A percentile compares a stretch with the other conserved stretches of the same genome.
These are phyloP conservation scores for Apophysomyces trapeziformis DNA, from an alignment of 371 early-diverging fungal genomes.

Conservation along the genomic window DNA sequence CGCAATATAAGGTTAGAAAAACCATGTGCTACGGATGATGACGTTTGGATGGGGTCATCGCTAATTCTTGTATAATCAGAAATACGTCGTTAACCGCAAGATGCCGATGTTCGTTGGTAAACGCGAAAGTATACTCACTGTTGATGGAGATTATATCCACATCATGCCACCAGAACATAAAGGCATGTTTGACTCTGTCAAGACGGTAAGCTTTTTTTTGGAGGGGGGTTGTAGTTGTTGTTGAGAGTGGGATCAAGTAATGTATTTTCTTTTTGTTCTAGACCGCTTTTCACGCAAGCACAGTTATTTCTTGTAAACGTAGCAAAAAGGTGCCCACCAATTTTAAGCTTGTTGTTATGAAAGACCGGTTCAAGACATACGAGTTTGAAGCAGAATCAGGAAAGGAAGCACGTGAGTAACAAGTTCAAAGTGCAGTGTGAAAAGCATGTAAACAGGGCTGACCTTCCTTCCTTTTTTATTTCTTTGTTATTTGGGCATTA, in stretches of 20 bases:
- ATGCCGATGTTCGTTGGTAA: conserved; percentile 84
- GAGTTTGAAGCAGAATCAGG: conserved; percentile 78
- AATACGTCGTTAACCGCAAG: conserved; percentile 75
- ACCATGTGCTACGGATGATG: background rate
- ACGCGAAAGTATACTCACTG: conserved; percentile 85
- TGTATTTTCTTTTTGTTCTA: background rate
- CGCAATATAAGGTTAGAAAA: conserved; percentile 46
- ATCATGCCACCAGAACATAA: conserved; percentile 87
- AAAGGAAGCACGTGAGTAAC: conserved; percentile 72
- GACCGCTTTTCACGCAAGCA: conserved; percentile 73
- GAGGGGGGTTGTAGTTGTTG: no score
- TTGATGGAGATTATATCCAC: conserved; percentile 94
- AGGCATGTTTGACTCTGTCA: conserved; percentile 80
- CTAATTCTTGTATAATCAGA: conserved; percentile 19
- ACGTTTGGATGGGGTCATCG: no score
- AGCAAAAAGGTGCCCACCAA: conserved; percentile 74
- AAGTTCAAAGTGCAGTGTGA: no score
- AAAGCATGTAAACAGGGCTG: no score
- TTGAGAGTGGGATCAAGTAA: no score
- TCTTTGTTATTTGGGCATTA: conserved; percentile 17
- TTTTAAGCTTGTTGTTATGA: conserved; percentile 75
- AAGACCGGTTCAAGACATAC: conserved; percentile 73
- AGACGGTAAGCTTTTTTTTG: conserved; percentile 64
- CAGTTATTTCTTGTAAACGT: conserved; percentile 78
- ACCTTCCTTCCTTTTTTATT: no score